phyloP scores from a whole-genome alignment of 257 asterid species.

The Scutellaria baicalensis region DNA sequence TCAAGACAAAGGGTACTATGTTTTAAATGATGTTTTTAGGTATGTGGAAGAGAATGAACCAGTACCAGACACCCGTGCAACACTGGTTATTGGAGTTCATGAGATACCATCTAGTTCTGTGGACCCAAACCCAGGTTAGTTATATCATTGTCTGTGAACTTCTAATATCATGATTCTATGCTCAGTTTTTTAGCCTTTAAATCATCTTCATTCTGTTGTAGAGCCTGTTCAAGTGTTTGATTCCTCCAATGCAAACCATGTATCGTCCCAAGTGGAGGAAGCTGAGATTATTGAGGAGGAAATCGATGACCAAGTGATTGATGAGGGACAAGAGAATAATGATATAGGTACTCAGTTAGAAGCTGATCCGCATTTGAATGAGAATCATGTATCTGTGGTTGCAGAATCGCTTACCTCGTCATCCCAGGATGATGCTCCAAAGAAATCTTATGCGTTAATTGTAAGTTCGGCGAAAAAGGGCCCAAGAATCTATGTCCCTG shows the following conservation, averaged over 20 bases:
- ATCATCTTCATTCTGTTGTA: constrained; percentile 30
- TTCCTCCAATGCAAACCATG: constrained; percentile 31
- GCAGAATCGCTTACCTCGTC: constrained; percentile 37
- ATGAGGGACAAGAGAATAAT: constrained; percentile 34
- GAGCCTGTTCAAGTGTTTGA: constrained; percentile 54
- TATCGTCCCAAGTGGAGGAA: constrained; percentile 38
- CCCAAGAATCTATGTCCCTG: constrained; percentile 48
- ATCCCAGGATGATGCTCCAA: constrained; percentile 53
- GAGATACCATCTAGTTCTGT: constrained; percentile 27
- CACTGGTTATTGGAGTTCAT: constrained; percentile 26
- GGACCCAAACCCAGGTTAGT: constrained; percentile 56
- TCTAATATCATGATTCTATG: background rate
- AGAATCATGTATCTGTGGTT: constrained; percentile 29
- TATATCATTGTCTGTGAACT: background rate
- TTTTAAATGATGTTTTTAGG: constrained; percentile 76
- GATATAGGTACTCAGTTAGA: constrained; percentile 41
- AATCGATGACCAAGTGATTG: constrained; percentile 30
- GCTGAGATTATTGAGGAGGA: constrained; percentile 35
- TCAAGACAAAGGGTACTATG: constrained; percentile 83
- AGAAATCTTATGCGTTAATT: constrained; percentile 90
- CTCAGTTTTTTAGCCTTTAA: background rate
- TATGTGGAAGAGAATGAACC: constrained; percentile 57
- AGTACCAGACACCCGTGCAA: constrained; percentile 29
- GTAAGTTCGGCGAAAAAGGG: constrained; percentile 64
- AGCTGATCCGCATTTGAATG: constrained; percentile 30